These are phyloP conservation scores for Suillus placidus DNA, from an alignment of 768 basidiomycete genomes.

Conservation along the genomic window DNA sequence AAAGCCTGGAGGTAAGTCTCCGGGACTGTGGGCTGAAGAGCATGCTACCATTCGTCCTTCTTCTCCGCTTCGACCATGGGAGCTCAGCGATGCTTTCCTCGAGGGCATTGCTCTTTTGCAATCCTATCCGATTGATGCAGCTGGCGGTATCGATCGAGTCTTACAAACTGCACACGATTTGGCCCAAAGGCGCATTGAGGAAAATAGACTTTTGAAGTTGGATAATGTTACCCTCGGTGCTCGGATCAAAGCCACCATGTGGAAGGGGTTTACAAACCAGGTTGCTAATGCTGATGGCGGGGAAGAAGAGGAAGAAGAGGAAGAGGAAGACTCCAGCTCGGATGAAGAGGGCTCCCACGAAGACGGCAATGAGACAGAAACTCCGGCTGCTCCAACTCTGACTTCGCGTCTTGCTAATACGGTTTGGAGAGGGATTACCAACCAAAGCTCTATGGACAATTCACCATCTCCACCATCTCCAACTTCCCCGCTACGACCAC, in stretches of 20 bases:
- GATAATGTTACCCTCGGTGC: constrained; percentile 51
- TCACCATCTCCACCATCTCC: constrained; percentile 44
- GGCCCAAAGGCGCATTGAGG: constrained; percentile 50
- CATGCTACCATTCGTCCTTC: constrained; percentile 37
- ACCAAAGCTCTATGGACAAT: constrained; percentile 68
- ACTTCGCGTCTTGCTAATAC: constrained; percentile 59
- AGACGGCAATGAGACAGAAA: constrained; percentile 52
- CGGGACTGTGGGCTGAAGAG: constrained; percentile 60
- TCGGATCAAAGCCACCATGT: constrained; percentile 60
- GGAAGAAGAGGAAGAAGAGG: constrained; percentile 34
- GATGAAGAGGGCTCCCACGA: constrained; percentile 34
- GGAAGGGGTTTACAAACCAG: constrained; percentile 69
- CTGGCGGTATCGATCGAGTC: constrained; percentile 72
- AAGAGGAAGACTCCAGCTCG: constrained; percentile 26
- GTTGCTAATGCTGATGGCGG: constrained; percentile 39
- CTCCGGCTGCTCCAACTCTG: constrained; percentile 39
- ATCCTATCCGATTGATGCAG: constrained; percentile 61
- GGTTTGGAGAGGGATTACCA: constrained; percentile 80
- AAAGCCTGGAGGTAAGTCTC: constrained; percentile 43
- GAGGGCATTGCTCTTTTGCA: constrained; percentile 68
- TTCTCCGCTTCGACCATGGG: constrained; percentile 50
- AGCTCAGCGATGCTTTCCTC: constrained; percentile 64
- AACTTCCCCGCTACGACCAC: constrained; percentile 31
- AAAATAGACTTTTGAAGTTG: constrained; percentile 33
- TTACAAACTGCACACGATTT: constrained; percentile 70